Percentiles rank a stretch among this genome's conserved stretches.
Evolutionary conservation across 148 eudicot species (phyloP).

Genomic region (Silene latifolia): DNA sequence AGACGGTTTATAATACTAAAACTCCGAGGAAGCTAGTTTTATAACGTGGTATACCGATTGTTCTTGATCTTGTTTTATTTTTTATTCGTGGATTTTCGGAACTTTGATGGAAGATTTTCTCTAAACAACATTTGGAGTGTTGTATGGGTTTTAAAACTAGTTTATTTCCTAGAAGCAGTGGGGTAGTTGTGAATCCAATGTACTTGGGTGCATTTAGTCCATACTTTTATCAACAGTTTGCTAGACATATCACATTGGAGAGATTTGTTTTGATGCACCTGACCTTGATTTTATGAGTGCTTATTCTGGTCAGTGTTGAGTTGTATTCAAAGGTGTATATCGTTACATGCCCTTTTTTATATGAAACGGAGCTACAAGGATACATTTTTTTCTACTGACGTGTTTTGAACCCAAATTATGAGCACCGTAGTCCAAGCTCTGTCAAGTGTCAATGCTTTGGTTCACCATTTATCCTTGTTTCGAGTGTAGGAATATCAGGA

Average conservation of each 20-base stretch:
- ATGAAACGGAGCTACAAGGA: too few species aligned
- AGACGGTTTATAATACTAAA: background rate
- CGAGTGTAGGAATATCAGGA: background rate
- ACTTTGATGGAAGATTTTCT: background rate
- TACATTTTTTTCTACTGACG: too few species aligned
- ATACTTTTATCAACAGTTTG: constrained; percentile 4
- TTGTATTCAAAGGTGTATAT: background rate
- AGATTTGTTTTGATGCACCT: constrained; percentile 8
- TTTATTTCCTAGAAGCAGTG: constrained; percentile 1
- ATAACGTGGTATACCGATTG: background rate
- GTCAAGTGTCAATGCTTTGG: background rate
- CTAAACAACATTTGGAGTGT: background rate
- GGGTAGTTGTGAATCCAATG: constrained; percentile 25
- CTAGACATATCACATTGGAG: constrained; percentile 10
- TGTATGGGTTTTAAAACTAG: constrained; percentile 5
- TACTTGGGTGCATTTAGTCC: constrained; percentile 12
- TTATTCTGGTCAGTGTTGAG: background rate
- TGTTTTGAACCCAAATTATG: too few species aligned
- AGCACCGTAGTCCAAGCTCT: background rate
- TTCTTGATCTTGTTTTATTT: background rate
- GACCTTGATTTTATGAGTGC: background rate
- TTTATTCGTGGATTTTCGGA: constrained; percentile 1
- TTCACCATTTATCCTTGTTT: background rate
- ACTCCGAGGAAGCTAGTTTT: background rate
- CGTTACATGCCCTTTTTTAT: background rate